phyloP scores from a whole-genome alignment of 768 basidiomycete genomes.

The Arthromyces matolae region DNA sequence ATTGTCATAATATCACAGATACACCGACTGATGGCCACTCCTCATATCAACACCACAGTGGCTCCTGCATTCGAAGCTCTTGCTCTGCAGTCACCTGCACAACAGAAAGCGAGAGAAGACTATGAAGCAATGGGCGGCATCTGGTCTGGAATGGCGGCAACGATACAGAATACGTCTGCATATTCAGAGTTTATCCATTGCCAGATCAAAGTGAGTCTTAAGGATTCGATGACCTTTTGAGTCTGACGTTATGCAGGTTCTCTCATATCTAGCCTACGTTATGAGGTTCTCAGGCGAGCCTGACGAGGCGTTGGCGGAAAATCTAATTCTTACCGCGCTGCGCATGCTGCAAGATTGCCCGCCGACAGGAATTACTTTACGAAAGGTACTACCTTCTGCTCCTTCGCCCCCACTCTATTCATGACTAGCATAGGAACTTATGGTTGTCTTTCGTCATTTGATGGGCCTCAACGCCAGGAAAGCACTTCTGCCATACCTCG shows the following conservation, averaged over 20 bases:
- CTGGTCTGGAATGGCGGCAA: slow-evolving; percentile 80
- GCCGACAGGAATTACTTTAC: slow-evolving; percentile 70
- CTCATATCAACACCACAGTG: slow-evolving; percentile 67
- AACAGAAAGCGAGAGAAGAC: slow-evolving; percentile 71
- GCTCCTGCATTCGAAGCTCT: slow-evolving; percentile 78
- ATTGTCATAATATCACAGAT: slow-evolving; percentile 88
- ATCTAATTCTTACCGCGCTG: slow-evolving; percentile 72
- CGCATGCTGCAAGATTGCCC: slow-evolving; percentile 95
- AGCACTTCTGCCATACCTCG: slow-evolving; percentile 76
- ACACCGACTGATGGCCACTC: slow-evolving; percentile 60
- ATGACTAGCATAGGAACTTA: slow-evolving; percentile 62
- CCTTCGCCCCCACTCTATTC: slow-evolving; percentile 5
- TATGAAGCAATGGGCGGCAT: slow-evolving; percentile 77
- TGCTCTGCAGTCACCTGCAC: slow-evolving; percentile 75
- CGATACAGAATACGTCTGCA: slow-evolving; percentile 64
- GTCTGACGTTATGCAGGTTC: slow-evolving; percentile 49
- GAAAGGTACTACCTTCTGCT: slow-evolving; percentile 54
- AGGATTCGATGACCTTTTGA: background rate
- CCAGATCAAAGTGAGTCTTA: slow-evolving; percentile 78
- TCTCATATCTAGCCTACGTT: slow-evolving; percentile 90
- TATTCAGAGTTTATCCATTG: slow-evolving; percentile 84
- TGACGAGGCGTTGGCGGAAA: slow-evolving; percentile 73
- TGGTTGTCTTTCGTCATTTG: slow-evolving; percentile 90
- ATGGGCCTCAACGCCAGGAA: slow-evolving; percentile 74
- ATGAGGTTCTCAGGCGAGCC: slow-evolving; percentile 60